Evolutionary conservation across 2,329 filamentous ascomycete genomes (phyloP).

Genomic region (Monilinia polystroma): DNA sequence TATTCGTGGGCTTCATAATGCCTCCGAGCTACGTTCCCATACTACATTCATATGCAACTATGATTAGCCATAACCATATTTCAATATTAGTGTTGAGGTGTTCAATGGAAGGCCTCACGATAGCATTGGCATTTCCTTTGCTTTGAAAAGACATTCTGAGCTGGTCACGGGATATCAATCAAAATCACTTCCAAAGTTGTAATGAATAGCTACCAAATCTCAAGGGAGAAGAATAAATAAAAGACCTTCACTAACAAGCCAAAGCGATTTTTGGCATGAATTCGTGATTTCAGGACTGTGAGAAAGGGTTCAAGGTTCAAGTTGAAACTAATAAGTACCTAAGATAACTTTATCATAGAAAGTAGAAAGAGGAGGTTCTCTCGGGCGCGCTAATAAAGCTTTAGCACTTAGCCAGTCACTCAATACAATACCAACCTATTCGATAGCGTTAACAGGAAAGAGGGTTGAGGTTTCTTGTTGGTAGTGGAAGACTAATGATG

Average conservation of each 20-base stretch:
- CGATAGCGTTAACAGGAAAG: not conserved
- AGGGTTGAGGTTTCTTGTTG: no score
- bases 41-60: conserved; percentile 22
- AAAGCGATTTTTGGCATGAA: not conserved
- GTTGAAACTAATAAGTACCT: not conserved
- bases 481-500: no score
- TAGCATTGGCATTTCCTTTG: not conserved
- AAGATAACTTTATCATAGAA: not conserved
- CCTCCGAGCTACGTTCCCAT: conserved; percentile 42
- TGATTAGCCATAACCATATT: not conserved
- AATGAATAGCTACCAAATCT: not conserved
- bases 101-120: not conserved
- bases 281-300: not conserved
- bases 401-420: not conserved
- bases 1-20: conserved; percentile 44
- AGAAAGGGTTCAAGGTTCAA: not conserved
- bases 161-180: not conserved
- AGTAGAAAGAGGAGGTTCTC: not conserved
- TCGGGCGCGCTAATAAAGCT: not conserved
- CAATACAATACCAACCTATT: not conserved
- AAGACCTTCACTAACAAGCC: not conserved
- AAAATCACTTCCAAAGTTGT: not conserved
- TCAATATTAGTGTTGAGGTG: not conserved
- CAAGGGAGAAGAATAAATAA: no score
- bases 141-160: not conserved